These are phyloP conservation scores for Fusarium incarnatum DNA, from an alignment of 2,329 filamentous ascomycete genomes.

Conservation along the genomic window DNA sequence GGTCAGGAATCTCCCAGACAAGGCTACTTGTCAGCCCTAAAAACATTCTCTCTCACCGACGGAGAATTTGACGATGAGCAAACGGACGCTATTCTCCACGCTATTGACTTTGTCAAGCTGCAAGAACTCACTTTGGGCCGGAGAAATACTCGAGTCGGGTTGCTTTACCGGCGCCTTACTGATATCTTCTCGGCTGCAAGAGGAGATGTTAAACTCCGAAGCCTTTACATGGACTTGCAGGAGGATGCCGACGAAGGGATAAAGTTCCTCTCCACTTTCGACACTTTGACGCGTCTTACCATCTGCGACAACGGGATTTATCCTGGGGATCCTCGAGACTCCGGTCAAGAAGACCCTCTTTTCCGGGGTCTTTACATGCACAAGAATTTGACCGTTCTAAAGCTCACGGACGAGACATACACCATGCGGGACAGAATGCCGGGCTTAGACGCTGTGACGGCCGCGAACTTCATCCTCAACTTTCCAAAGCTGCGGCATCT, in stretches of 20 bases:
- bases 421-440: constrained; percentile 9
- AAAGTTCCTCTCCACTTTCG: constrained; percentile 34
- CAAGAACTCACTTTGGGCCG: constrained; percentile 11
- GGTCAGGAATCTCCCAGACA: neutral
- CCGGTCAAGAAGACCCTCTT: constrained; percentile 10
- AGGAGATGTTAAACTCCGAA: constrained; percentile 9
- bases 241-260: neutral
- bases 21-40: constrained; percentile 6
- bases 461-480: constrained; percentile 11
- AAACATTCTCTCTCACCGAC: constrained; percentile 10
- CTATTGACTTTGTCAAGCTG: constrained; percentile 28
- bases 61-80: neutral
- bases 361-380: constrained; percentile 34
- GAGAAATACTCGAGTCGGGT: neutral
- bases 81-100: neutral
- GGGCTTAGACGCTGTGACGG: constrained; percentile 15
- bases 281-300: constrained; percentile 19
- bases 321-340: neutral
- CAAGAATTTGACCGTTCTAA: constrained; percentile 20
- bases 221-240: constrained; percentile 4
- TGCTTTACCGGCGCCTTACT: constrained; percentile 9
- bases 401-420: constrained; percentile 1
- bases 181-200: neutral
- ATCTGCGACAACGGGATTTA: constrained; percentile 14
- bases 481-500: constrained; percentile 23